Percentiles rank a stretch among this genome's conserved stretches.
Conservation (phyloP, 192 early-diverging fungal genomes). For the Umbelopsis ramanniana region DNA sequence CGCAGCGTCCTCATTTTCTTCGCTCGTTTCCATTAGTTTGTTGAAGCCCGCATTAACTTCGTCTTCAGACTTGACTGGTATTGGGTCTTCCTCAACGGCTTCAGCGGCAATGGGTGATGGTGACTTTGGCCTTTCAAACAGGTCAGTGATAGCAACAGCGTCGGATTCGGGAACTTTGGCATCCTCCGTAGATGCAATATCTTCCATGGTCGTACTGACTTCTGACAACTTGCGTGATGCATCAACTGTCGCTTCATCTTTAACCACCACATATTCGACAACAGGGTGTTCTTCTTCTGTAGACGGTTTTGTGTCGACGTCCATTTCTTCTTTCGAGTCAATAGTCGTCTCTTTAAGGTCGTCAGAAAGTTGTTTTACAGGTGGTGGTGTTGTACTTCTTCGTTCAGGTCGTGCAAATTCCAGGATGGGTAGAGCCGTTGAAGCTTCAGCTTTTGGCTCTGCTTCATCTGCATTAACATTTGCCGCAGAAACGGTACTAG, state of each 20-base stretch:
- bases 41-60: neutral
- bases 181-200: neutral
- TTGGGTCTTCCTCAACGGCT: neutral
- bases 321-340: neutral
- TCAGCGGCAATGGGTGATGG: neutral
- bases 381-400: neutral
- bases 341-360: neutral
- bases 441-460: neutral
- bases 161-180: neutral
- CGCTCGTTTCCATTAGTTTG: neutral
- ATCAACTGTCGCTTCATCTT: neutral
- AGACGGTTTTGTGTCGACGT: neutral
- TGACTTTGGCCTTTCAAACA: constrained; percentile 9
- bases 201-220: neutral
- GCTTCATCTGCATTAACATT: neutral
- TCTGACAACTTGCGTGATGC: neutral
- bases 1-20: neutral
- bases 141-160: neutral
- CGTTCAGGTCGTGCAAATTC: constrained; percentile 12
- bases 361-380: neutral
- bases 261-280: neutral
- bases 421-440: neutral
- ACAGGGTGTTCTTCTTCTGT: too few relatives aligned
- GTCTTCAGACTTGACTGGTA: neutral
- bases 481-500: neutral